A percentile compares a stretch with the other conserved stretches of the same genome.
phyloP scores from a whole-genome alignment of 805 yeast genomes.

The Pichia scutulata region DNA sequence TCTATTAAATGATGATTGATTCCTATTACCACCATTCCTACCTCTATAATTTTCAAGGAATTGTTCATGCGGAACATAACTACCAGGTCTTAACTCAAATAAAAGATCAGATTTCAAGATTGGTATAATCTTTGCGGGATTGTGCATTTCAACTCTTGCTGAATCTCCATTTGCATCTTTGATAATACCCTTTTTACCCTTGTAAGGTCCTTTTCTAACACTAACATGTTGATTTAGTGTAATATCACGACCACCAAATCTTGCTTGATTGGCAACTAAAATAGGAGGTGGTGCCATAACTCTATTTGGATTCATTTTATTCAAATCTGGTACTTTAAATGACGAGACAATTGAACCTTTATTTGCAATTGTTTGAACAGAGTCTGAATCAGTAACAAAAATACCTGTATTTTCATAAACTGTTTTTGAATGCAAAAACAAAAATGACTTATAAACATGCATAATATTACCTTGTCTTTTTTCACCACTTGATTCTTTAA shows the following conservation, averaged over 20 bases:
- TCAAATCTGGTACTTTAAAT: constrained; percentile 53
- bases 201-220: constrained; percentile 85
- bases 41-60: constrained; percentile 44
- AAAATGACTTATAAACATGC: constrained; percentile 72
- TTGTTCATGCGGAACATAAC: constrained; percentile 69
- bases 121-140: constrained; percentile 81
- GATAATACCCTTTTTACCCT: constrained; percentile 89
- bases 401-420: constrained; percentile 84
- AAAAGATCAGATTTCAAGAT: constrained; percentile 73
- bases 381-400: constrained; percentile 68
- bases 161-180: constrained; percentile 87
- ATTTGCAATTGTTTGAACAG: constrained; percentile 77
- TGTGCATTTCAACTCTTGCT: constrained; percentile 91
- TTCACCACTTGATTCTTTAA: constrained; percentile 77
- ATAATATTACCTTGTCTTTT: constrained; percentile 82
- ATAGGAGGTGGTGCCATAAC: constrained; percentile 64
- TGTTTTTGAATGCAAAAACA: constrained; percentile 76
- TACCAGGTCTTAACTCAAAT: constrained; percentile 60
- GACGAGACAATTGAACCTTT: constrained; percentile 62
- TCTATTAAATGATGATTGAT: not conserved
- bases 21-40: constrained; percentile 17
- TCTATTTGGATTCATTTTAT: constrained; percentile 80
- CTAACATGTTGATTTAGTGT: constrained; percentile 79
- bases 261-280: constrained; percentile 42
- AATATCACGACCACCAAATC: constrained; percentile 68